phyloP scores from a whole-genome alignment of 1,284 basidiomycete species.

The Inonotus hispidus region DNA sequence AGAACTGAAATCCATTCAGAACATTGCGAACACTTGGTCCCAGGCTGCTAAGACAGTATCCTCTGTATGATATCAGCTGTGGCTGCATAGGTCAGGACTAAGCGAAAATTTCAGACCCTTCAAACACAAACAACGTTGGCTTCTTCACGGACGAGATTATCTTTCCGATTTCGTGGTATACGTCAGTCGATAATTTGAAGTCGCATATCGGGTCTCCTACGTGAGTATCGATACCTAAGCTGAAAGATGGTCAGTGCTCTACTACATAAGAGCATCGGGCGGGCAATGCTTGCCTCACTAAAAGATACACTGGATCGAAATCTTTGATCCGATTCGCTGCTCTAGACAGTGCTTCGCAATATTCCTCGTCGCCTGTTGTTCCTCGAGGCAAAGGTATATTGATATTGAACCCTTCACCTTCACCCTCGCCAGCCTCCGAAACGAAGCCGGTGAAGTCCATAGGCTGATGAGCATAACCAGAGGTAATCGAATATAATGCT shows the following conservation, averaged over 20 bases:
- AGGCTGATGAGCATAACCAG: background rate
- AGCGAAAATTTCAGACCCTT: conserved; percentile 27
- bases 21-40: conserved; percentile 27
- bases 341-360: conserved; percentile 24
- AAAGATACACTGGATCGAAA: conserved; percentile 26
- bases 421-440: conserved; percentile 27
- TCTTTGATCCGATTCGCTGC: conserved; percentile 24
- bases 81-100: background rate
- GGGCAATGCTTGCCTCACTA: conserved; percentile 28
- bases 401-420: conserved; percentile 27
- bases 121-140: conserved; percentile 33
- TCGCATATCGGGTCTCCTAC: conserved; percentile 32
- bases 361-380: conserved; percentile 27
- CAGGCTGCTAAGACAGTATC: conserved; percentile 27
- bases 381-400: conserved; percentile 31
- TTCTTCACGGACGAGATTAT: conserved; percentile 25
- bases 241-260: conserved; percentile 5
- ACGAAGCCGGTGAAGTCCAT: conserved; percentile 32
- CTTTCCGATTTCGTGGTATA: conserved; percentile 30
- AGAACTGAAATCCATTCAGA: conserved; percentile 23
- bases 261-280: background rate
- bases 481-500: background rate
- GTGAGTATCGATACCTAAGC: conserved; percentile 35
- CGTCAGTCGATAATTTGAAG: conserved; percentile 29
- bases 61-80: conserved; percentile 22